phyloP scores from a whole-genome alignment of 2,329 filamentous ascomycete genomes.

The Penicillium sp. region DNA sequence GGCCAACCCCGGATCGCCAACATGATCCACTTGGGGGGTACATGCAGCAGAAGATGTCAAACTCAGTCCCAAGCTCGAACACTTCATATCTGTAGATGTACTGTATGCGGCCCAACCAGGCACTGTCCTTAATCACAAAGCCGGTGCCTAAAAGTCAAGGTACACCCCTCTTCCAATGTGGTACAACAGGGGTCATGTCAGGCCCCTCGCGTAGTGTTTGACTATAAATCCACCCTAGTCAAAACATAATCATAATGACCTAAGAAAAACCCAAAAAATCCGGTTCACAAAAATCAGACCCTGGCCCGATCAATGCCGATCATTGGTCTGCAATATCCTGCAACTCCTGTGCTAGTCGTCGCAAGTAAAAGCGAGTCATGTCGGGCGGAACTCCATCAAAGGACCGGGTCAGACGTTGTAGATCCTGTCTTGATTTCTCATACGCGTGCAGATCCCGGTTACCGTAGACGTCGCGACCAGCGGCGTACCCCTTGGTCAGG shows the following conservation, averaged over 20 bases:
- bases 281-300: neutral
- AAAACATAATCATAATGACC: neutral
- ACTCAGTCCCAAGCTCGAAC: neutral
- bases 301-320: neutral
- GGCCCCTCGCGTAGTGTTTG: conserved; percentile 11
- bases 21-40: conserved; percentile 18
- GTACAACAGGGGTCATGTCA: conserved; percentile 9
- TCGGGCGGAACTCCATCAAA: conserved; percentile 60
- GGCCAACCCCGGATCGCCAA: conserved; percentile 25
- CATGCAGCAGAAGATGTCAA: conserved; percentile 6
- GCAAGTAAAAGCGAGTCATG: conserved; percentile 72
- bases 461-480: conserved; percentile 81
- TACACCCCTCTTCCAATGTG: conserved; percentile 4
- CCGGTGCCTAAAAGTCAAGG: conserved; percentile 4
- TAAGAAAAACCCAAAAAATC: neutral
- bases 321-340: conserved; percentile 31
- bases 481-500: conserved; percentile 66
- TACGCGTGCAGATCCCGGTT: conserved; percentile 84
- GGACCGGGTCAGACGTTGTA: conserved; percentile 60
- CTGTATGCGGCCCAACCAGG: neutral
- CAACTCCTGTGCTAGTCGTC: conserved; percentile 70
- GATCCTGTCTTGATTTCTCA: conserved; percentile 74
- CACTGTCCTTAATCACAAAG: neutral
- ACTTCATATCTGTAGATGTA: neutral
- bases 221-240: neutral